Base-by-base conservation (phyloP, 2,329 filamentous ascomycete species). In the Colletotrichum sp. region DNA sequence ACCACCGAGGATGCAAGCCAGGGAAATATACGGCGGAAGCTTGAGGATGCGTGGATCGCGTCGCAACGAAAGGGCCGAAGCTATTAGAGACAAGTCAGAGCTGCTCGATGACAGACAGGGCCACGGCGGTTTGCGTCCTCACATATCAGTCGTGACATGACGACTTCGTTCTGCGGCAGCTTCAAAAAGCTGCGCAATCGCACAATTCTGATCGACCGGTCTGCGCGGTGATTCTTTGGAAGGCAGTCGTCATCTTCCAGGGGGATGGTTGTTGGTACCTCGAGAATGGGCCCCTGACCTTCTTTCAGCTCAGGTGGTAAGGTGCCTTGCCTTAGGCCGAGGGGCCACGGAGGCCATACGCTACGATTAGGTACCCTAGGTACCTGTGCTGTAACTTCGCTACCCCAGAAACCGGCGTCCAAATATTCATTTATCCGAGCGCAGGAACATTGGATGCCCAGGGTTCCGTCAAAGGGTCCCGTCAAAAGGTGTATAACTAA, bases 1-100 rank as follows among this genome's bases (percentile, higher is more conserved):
- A 67, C 97, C 97, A 79, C 98, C 90, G 63, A 96, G 79, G 78
- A 98, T 92, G 84, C 94, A 97, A 54, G 98, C 86, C 66, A 95
- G 89, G 38, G 96, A 98, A 38, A 98, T 86, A 85, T 97, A 96
- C 16, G 95, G 95, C 54, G 96, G 96, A 21, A 98, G 85, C 85
- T 94, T 94, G 76, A 97, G 90, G 72, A 98, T 87, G 77, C 94
- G 91, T 79, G 94, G 93, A 83, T 98, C 94, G 83, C 92, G 92
- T 81, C 95, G 93, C 80, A 98, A 87, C 78, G 90, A 90, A 78
- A 94, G 85, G 76, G 92, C 87, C 79, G 93, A 87, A 76, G 90
- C 90, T 91, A 73, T n/a, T n/a, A 27, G 34, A 29, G 29, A 71
- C 66, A 69, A n/a, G 34, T 64, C 66, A 69, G 47, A 65, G 76